Conservation (phyloP, 768 basidiomycete species). For the Mycena filopes region DNA sequence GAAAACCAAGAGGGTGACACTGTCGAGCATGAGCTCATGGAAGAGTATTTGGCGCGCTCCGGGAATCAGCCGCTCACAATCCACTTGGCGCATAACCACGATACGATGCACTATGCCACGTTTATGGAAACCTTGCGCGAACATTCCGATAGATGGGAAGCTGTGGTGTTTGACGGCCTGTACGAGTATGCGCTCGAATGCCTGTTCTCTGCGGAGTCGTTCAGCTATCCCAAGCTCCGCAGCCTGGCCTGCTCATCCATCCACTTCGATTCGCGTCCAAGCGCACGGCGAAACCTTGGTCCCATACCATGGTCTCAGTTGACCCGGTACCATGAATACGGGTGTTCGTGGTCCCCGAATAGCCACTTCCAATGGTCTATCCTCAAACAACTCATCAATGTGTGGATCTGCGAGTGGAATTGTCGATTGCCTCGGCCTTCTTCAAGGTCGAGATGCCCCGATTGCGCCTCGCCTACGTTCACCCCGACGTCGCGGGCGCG, state of each 20-base stretch:
- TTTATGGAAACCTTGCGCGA: neutral
- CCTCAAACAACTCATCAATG: neutral
- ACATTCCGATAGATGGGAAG: constrained; percentile 5
- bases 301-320: constrained; percentile 13
- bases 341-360: neutral
- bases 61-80: constrained; percentile 10
- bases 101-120: neutral
- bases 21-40: neutral
- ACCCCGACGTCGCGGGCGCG: neutral
- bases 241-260: neutral
- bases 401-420: constrained; percentile 5
- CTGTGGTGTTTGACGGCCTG: neutral
- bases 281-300: neutral
- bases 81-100: neutral
- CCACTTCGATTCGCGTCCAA: neutral
- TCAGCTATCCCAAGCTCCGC: neutral
- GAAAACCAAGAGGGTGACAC: neutral
- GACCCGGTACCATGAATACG: constrained; percentile 8
- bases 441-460: neutral
- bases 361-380: neutral
- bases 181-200: neutral
- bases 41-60: constrained; percentile 14
- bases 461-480: constrained; percentile 2
- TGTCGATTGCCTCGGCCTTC: neutral
- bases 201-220: neutral